Conservation (phyloP, 2,329 filamentous ascomycete genomes). For the Teratosphaeria pseudoeucalypti region DNA sequence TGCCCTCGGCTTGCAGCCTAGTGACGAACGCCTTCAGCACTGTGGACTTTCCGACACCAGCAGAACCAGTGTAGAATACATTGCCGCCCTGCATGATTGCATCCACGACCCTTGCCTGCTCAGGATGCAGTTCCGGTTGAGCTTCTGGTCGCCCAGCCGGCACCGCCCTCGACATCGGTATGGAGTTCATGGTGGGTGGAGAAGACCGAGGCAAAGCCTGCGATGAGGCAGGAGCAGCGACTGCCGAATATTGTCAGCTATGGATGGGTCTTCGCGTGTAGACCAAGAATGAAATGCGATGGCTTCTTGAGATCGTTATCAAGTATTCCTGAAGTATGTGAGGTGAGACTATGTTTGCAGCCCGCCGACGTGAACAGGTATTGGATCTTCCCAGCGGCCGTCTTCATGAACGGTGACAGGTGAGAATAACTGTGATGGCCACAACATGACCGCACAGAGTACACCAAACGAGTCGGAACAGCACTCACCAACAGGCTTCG, state of each 20-base stretch:
- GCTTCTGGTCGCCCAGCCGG: background rate
- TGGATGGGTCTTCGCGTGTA: background rate
- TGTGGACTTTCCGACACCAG: slow-evolving; percentile 51
- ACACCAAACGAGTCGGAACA: background rate
- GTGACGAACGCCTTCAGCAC: slow-evolving; percentile 42
- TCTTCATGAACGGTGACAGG: background rate
- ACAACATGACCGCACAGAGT: background rate
- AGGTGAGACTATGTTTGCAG: background rate
- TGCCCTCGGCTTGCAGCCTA: slow-evolving; percentile 26
- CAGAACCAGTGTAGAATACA: slow-evolving; percentile 56
- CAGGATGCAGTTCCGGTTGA: slow-evolving; percentile 1
- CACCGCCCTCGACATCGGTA: background rate
- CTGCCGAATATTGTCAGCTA: background rate
- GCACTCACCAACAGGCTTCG: background rate
- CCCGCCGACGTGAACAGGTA: background rate
- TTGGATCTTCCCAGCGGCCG: background rate
- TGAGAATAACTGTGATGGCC: background rate
- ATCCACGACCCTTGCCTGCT: slow-evolving; percentile 2
- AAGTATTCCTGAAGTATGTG: too few species aligned
- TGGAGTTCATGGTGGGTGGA: background rate
- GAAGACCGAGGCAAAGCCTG: background rate
- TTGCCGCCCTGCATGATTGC: slow-evolving; percentile 34
- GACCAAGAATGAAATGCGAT: background rate
- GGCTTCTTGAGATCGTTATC: too few species aligned
- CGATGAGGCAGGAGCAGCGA: background rate